These are phyloP conservation scores for Kazachstania kunashirensis DNA, from an alignment of 805 yeast genomes.

Conservation along the genomic window DNA sequence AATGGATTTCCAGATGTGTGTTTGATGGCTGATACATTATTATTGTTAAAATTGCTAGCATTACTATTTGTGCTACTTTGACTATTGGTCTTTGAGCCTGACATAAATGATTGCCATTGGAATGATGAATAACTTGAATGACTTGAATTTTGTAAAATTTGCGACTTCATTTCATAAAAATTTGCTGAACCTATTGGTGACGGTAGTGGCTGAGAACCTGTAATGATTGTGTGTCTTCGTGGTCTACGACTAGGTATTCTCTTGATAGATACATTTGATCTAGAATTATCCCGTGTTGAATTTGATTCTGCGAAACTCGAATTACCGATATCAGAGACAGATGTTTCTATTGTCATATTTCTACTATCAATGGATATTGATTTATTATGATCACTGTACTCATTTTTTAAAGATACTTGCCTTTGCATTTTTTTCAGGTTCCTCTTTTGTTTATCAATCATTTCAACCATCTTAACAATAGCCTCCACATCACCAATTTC, in stretches of 20 bases:
- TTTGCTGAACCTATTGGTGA: conserved; percentile 62
- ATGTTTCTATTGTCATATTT: neutral
- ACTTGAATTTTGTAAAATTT: conserved; percentile 14
- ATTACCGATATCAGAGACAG: neutral
- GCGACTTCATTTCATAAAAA: conserved; percentile 28
- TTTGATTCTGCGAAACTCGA: conserved; percentile 1
- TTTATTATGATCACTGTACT: neutral
- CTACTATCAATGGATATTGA: conserved; percentile 1
- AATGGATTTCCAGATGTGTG: conserved; percentile 1
- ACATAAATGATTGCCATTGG: neutral
- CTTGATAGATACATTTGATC: conserved; percentile 7
- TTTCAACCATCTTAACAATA: conserved; percentile 58
- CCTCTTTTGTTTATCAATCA: conserved; percentile 43
- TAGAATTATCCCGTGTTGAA: neutral
- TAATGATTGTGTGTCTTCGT: conserved; percentile 65
- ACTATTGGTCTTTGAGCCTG: neutral
- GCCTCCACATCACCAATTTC: conserved; percentile 79
- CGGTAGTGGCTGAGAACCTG: conserved; percentile 90
- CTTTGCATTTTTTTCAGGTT: conserved; percentile 35
- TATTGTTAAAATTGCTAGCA: neutral
- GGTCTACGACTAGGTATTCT: conserved; percentile 34
- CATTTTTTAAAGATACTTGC: conserved; percentile 21
- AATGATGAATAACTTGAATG: conserved; percentile 8
- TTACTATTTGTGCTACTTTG: neutral
- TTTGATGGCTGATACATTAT: neutral